Base-by-base conservation (phyloP, 1,284 basidiomycete genomes). In the Inonotus obliquus region DNA sequence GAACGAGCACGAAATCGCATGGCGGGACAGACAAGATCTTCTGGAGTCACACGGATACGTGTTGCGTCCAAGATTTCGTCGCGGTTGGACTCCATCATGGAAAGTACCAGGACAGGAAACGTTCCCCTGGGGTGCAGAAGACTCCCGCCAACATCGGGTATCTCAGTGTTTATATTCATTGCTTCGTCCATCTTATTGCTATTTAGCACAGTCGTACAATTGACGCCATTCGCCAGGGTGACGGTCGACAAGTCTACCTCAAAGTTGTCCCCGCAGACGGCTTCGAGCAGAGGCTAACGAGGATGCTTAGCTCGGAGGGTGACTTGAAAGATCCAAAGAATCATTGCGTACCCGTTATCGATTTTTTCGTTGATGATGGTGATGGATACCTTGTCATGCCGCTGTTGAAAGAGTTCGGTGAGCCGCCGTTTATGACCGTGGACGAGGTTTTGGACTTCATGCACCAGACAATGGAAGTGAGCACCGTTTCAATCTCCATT, bases 151-250 rank as follows among this genome's bases (percentile, higher is more conserved):
- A n/a, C n/a, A n/a, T n/a, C n/a, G n/a, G n/a, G n/a, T n/a, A n/a
- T n/a, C n/a, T n/a, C n/a, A n/a, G n/a, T n/a, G n/a, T n/a, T n/a
- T n/a, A n/a, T n/a, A n/a, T n/a, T n/a, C n/a, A n/a, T n/a, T 23
- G 0, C 70, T 74, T 3, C 64, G 66, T 1, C 29, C 19, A 7
- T 66, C 56, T n/a, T 59, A 73, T 1, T 66, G 65, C 1, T 51
- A 54, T 1, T 35, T 48, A 3, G 58, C 52, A 1, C 29, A 67
- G 0, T 41, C 62, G 0, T 17, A 63, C 0, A 27, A n/a, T n/a
- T n/a, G n/a, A n/a, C n/a, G n/a, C n/a, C n/a, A n/a, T n/a, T n/a
- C n/a, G n/a, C n/a, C n/a, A n/a, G n/a, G n/a, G n/a, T n/a, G n/a
- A n/a, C n/a, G n/a, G n/a, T n/a, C n/a, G n/a, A n/a, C n/a, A n/a